phyloP scores from a whole-genome alignment of 1,284 basidiomycete species.

The Ustilago vetiveriae region DNA sequence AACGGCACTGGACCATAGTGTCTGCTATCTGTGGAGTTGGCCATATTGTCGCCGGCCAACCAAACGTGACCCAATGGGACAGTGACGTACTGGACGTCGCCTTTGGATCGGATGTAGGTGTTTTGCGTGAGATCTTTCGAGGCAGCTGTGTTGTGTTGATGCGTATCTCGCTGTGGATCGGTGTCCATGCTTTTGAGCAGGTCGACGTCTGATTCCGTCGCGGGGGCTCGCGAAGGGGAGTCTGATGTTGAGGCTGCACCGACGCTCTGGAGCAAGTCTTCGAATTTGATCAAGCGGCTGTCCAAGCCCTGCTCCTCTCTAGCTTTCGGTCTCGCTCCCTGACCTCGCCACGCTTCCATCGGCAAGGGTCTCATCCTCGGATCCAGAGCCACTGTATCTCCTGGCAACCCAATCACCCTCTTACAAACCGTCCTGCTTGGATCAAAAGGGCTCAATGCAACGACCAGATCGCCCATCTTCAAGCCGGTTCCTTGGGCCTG shows the following conservation, averaged over 20 bases:
- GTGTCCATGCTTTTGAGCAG: constrained; percentile 33
- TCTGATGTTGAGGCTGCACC: neutral
- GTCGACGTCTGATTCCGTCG: constrained; percentile 14
- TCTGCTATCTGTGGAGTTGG: constrained; percentile 84
- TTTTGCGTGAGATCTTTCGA: constrained; percentile 8
- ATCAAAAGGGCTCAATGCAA: constrained; percentile 78
- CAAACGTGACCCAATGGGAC: constrained; percentile 72
- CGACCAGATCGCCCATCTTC: constrained; percentile 79
- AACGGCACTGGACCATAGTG: constrained; percentile 90
- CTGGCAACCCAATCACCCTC: constrained; percentile 86
- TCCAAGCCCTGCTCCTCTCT: neutral
- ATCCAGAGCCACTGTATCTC: constrained; percentile 88
- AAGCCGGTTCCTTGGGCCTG: constrained; percentile 54
- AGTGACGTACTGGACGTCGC: constrained; percentile 45
- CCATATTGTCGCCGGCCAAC: constrained; percentile 89
- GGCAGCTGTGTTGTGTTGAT: constrained; percentile 16
- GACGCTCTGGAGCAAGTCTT: constrained; percentile 12
- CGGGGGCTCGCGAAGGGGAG: no score
- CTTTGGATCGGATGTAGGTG: constrained; percentile 24
- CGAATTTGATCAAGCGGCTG: constrained; percentile 11
- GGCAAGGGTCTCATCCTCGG: constrained; percentile 69
- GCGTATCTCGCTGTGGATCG: constrained; percentile 1
- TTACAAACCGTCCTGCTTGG: constrained; percentile 83
- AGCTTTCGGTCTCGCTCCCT: neutral
- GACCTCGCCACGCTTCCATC: constrained; percentile 19